These are phyloP conservation scores for Raffaelea albimanens DNA, from an alignment of 2,329 filamentous ascomycete species.

Conservation along the genomic window DNA sequence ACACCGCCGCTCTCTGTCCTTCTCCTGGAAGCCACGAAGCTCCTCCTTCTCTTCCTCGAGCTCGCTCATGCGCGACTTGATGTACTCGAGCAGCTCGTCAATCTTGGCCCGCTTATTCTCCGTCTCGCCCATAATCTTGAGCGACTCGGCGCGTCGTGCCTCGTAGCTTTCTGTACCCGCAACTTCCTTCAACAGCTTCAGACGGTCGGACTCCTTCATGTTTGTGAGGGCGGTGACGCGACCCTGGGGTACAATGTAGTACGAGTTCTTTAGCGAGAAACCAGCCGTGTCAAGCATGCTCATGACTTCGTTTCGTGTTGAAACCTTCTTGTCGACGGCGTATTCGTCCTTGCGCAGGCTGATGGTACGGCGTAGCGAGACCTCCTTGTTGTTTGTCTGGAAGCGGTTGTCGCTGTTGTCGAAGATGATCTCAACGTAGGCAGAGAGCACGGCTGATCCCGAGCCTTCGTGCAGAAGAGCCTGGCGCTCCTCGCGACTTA, in stretches of 20 bases:
- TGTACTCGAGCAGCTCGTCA: slow-evolving; percentile 82
- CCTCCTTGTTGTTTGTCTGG: slow-evolving; percentile 82
- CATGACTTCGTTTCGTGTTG: slow-evolving; percentile 83
- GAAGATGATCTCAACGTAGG: slow-evolving; percentile 99
- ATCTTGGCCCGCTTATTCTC: slow-evolving; percentile 93
- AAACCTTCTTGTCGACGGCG: slow-evolving; percentile 88
- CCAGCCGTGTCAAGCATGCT: slow-evolving; percentile 92
- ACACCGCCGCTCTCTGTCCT: slow-evolving; percentile 83
- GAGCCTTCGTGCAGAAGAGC: slow-evolving; percentile 96
- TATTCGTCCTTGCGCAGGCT: slow-evolving; percentile 98
- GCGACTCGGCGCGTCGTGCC: slow-evolving; percentile 76
- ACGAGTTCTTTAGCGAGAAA: slow-evolving; percentile 94
- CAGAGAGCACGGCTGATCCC: slow-evolving; percentile 95
- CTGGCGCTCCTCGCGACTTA: slow-evolving; percentile 92
- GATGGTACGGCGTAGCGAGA: slow-evolving; percentile 87
- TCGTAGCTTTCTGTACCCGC: slow-evolving; percentile 97
- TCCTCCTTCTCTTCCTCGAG: slow-evolving; percentile 97
- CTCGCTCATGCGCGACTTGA: slow-evolving; percentile 80
- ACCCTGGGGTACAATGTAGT: slow-evolving; percentile 97
- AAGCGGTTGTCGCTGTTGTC: slow-evolving; percentile 96
- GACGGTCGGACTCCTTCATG: slow-evolving; percentile 91
- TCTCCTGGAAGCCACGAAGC: slow-evolving; percentile 85
- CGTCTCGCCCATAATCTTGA: slow-evolving; percentile 96
- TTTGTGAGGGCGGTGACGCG: slow-evolving; percentile 94
- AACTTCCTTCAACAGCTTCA: slow-evolving; percentile 93